Evolutionary conservation across 768 basidiomycete species (phyloP).

Genomic region (Tulasnella calospora): DNA sequence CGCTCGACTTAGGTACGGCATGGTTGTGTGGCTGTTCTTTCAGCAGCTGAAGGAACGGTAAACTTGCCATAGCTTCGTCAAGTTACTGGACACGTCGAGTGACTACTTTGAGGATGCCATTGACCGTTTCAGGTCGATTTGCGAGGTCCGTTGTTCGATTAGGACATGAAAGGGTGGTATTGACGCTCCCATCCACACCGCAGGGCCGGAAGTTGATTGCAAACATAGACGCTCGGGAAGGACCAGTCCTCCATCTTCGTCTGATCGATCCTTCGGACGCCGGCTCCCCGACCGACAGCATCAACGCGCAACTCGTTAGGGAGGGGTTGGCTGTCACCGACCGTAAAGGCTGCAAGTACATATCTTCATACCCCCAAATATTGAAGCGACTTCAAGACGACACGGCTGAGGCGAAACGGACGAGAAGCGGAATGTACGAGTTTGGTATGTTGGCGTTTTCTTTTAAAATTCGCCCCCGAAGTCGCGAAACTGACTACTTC

Average conservation of each 20-base stretch:
- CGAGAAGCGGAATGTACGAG: slow-evolving; percentile 80
- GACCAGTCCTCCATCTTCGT: slow-evolving; percentile 72
- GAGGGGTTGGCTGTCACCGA: slow-evolving; percentile 85
- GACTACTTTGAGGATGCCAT: slow-evolving; percentile 85
- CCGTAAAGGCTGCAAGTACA: slow-evolving; percentile 68
- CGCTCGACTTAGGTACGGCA: slow-evolving; percentile 71
- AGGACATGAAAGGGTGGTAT: slow-evolving; percentile 1
- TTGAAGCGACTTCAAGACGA: slow-evolving; percentile 60
- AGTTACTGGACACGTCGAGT: slow-evolving; percentile 69
- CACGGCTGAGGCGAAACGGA: slow-evolving; percentile 60
- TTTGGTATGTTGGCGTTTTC: slow-evolving; percentile 47
- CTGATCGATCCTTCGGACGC: slow-evolving; percentile 86
- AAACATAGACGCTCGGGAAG: slow-evolving; percentile 87
- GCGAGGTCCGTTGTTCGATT: slow-evolving; percentile 46
- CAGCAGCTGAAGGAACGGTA: background rate
- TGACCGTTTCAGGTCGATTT: slow-evolving; percentile 76
- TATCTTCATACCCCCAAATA: slow-evolving; percentile 63
- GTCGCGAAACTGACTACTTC: background rate
- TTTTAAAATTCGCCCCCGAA: background rate
- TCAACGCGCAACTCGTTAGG: slow-evolving; percentile 84
- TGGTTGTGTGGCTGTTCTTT: background rate
- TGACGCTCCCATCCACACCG: background rate
- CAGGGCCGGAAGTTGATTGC: slow-evolving; percentile 89
- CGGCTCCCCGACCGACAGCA: slow-evolving; percentile 59
- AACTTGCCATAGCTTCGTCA: slow-evolving; percentile 63